Evolutionary conservation across 2,329 filamentous ascomycete species (phyloP).

Genomic region (Fusarium sp.): DNA sequence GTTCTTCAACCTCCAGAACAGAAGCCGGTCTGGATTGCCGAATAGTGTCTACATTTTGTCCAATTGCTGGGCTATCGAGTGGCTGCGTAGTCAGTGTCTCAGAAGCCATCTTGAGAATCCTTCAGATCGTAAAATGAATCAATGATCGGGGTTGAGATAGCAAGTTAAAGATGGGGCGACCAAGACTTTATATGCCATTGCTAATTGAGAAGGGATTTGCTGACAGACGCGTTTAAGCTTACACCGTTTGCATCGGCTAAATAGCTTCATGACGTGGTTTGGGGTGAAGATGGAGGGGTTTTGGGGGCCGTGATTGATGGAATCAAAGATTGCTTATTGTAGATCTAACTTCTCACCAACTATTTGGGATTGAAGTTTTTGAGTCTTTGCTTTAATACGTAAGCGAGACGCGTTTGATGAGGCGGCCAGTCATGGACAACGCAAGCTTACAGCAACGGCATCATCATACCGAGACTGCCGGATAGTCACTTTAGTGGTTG

Average conservation of each 20-base stretch:
- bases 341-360: neutral
- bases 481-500: too few species aligned
- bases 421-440: rapidly evolving
- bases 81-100: neutral
- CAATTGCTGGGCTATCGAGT: rapidly evolving
- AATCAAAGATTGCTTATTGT: neutral
- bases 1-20: constrained; percentile 15
- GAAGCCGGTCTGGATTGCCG: neutral
- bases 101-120: constrained; percentile 10
- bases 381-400: neutral
- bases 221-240: constrained; percentile 11
- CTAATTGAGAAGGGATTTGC: neutral
- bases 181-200: rapidly evolving
- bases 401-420: neutral
- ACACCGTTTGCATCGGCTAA: neutral
- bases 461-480: too few species aligned
- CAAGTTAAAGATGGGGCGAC: rapidly evolving
- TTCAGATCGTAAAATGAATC: rapidly evolving
- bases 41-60: neutral
- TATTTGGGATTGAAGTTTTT: neutral
- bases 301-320: constrained; percentile 6
- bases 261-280: constrained; percentile 4
- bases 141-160: too few species aligned
- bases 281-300: neutral
- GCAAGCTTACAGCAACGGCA: neutral